Conservation (phyloP, 1,284 basidiomycete genomes). For the Melampsora occidentalis region DNA sequence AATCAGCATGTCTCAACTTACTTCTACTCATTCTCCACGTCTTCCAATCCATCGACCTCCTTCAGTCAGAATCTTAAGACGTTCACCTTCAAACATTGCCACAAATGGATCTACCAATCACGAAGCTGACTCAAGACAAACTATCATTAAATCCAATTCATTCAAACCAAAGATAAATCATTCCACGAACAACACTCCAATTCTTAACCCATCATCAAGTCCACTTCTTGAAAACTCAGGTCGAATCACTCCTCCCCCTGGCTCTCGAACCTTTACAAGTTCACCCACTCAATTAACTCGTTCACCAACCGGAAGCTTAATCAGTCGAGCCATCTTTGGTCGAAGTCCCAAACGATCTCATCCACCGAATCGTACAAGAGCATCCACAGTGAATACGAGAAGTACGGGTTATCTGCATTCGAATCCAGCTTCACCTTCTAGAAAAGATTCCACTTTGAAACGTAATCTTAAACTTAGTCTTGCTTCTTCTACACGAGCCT, state of each 20-base stretch:
- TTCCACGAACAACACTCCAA: too few relatives aligned
- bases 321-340: constrained; percentile 1
- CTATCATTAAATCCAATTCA: too few relatives aligned
- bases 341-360: background rate
- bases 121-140: too few relatives aligned
- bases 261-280: background rate
- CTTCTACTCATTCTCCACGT: background rate
- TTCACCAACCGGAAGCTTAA: background rate
- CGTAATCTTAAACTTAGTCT: too few relatives aligned
- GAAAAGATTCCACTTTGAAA: too few relatives aligned
- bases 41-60: constrained; percentile 3
- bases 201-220: too few relatives aligned
- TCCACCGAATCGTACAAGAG: background rate
- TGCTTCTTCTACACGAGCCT: too few relatives aligned
- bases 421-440: background rate
- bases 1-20: background rate
- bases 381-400: background rate
- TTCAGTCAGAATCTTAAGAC: background rate
- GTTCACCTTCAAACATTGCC: too few relatives aligned
- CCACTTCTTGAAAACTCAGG: too few relatives aligned
- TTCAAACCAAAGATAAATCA: too few relatives aligned
- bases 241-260: background rate
- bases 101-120: too few relatives aligned
- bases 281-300: background rate
- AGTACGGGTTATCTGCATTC: background rate